These are phyloP conservation scores for Chrysoporthe deuterocubensis DNA, from an alignment of 2,329 filamentous ascomycete species.

Conservation along the genomic window DNA sequence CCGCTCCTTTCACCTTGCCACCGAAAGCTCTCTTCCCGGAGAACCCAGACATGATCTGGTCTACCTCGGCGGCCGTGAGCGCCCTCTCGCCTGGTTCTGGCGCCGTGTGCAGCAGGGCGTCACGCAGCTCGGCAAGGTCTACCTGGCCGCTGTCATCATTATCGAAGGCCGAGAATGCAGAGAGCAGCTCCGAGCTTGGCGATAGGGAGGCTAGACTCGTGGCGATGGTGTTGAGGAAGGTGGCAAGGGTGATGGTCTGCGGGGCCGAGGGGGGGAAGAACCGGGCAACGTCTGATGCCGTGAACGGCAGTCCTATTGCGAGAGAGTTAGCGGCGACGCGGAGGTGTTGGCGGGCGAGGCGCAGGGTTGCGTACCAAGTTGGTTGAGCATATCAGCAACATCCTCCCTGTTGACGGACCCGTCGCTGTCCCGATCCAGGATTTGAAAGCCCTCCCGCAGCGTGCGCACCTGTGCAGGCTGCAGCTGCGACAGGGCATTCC, in stretches of 20 bases:
- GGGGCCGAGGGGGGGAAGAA: slow-evolving; percentile 80
- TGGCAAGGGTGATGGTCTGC: slow-evolving; percentile 79
- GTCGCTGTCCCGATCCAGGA: slow-evolving; percentile 87
- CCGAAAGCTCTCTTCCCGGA: slow-evolving; percentile 82
- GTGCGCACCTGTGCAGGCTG: slow-evolving; percentile 83
- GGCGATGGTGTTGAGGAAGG: slow-evolving; percentile 83
- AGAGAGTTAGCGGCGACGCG: not conserved
- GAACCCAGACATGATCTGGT: slow-evolving; percentile 86
- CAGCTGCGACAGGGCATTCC: slow-evolving; percentile 70
- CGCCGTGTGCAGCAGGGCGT: slow-evolving; percentile 80
- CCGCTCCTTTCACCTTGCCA: slow-evolving; percentile 60
- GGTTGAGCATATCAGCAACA: slow-evolving; percentile 83
- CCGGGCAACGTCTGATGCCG: slow-evolving; percentile 68
- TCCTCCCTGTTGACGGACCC: slow-evolving; percentile 82
- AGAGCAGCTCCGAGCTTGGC: slow-evolving; percentile 77
- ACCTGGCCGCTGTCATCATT: slow-evolving; percentile 94
- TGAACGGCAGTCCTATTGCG: slow-evolving; percentile 71
- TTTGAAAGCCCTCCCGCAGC: slow-evolving; percentile 90
- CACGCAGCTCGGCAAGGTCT: slow-evolving; percentile 79
- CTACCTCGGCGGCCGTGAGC: slow-evolving; percentile 75
- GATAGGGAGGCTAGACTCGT: slow-evolving; percentile 75
- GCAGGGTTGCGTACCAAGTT: slow-evolving; percentile 67
- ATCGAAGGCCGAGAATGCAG: slow-evolving; percentile 93
- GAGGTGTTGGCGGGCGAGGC: not conserved
- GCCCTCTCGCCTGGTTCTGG: slow-evolving; percentile 72